These are phyloP conservation scores for Gossypium bickii DNA, from an alignment of 345 rosid genomes.

Conservation along the genomic window DNA sequence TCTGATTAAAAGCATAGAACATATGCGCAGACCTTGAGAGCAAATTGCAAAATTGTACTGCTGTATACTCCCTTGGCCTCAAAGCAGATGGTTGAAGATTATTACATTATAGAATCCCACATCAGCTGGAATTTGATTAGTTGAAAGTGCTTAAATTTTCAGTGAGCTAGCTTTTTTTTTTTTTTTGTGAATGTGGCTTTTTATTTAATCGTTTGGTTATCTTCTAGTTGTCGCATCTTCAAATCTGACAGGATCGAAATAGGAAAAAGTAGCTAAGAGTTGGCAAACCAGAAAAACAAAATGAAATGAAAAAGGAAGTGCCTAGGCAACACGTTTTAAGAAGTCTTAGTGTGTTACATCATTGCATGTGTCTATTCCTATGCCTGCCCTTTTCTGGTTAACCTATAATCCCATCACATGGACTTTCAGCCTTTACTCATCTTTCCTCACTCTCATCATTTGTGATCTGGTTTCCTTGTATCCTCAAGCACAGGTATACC, in stretches of 20 bases:
- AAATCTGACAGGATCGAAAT: background rate
- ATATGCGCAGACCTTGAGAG: background rate
- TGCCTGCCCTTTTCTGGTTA: slow-evolving; percentile 3
- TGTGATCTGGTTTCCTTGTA: background rate
- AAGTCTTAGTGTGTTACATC: background rate
- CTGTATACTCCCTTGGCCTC: background rate
- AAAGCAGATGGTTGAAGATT: background rate
- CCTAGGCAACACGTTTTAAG: background rate
- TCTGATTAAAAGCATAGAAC: background rate
- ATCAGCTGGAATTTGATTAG: slow-evolving; percentile 1
- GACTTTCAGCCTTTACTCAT: background rate
- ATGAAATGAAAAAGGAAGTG: background rate
- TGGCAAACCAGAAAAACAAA: background rate
- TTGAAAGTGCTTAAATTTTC: slow-evolving; percentile 4
- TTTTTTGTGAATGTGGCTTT: background rate
- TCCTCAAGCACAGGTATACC: background rate
- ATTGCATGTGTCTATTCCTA: background rate
- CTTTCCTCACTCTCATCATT: background rate
- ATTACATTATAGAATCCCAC: background rate
- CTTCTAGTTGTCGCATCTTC: background rate
- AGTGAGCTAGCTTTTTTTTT: background rate
- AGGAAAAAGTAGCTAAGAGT: background rate
- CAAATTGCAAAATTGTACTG: background rate
- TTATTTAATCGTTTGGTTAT: background rate
- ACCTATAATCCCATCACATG: background rate